phyloP scores from a whole-genome alignment of 345 rosid species.

The Crucihimalaya himalaica region DNA sequence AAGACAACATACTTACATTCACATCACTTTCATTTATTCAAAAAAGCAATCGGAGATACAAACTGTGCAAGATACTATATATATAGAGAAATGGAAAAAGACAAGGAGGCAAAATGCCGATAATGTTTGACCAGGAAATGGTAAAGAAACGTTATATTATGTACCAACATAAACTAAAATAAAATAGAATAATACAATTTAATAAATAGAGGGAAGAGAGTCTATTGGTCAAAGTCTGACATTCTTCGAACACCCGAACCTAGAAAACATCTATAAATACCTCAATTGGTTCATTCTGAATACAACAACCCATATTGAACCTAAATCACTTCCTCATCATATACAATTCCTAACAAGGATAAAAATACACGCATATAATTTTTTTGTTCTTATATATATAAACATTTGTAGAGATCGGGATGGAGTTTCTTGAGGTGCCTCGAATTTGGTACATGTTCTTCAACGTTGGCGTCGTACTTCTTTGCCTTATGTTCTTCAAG shows the following conservation, averaged over 20 bases:
- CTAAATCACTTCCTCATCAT: background rate
- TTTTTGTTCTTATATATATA: background rate
- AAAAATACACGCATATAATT: background rate
- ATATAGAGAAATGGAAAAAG: background rate
- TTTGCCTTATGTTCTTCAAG: constrained; percentile 43
- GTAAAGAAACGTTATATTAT: constrained; percentile 34
- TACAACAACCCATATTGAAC: constrained; percentile 27
- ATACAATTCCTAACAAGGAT: background rate
- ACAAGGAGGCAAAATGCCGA: constrained; percentile 36
- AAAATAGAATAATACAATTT: constrained; percentile 1
- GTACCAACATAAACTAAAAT: background rate
- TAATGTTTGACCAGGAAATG: constrained; percentile 42
- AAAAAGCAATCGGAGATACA: constrained; percentile 31
- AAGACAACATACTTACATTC: constrained; percentile 20
- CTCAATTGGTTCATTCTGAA: constrained; percentile 20
- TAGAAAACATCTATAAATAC: constrained; percentile 39
- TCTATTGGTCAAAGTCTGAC: constrained; percentile 38
- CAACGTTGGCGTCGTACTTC: constrained; percentile 17
- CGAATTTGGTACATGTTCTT: constrained; percentile 28
- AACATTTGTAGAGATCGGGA: constrained; percentile 5
- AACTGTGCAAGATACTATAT: constrained; percentile 3
- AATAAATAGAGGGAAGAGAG: background rate
- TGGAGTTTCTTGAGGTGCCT: constrained; percentile 24
- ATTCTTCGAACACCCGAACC: constrained; percentile 25
- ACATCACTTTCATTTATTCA: constrained; percentile 25